These are phyloP conservation scores for Paspalum vaginatum DNA, from an alignment of 176 grass and related monocot species.

Conservation along the genomic window DNA sequence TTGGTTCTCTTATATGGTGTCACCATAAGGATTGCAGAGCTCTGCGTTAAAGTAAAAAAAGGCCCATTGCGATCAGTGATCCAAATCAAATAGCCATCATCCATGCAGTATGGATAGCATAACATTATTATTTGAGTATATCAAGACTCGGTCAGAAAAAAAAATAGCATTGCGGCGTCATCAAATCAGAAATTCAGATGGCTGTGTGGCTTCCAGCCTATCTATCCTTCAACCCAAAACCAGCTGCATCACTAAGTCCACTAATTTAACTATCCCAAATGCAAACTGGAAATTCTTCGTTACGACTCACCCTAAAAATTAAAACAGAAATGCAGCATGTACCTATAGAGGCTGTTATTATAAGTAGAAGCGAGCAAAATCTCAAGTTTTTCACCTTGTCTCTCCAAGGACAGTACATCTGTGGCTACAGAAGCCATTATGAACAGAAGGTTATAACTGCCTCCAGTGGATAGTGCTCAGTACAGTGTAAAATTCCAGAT, in stretches of 20 bases:
- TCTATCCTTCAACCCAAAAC: not conserved
- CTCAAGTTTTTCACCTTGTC: no score
- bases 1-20: not conserved
- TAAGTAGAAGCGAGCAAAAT: no score
- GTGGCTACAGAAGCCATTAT: not conserved
- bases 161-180: not conserved
- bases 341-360: no score
- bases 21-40: not conserved
- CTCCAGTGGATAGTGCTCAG: not conserved
- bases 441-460: not conserved
- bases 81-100: not conserved
- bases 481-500: not conserved
- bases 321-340: no score
- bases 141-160: not conserved
- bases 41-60: not conserved
- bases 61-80: not conserved
- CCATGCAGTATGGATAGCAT: not conserved
- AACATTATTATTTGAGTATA: not conserved
- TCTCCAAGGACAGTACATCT: no score
- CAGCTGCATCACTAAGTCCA: not conserved
- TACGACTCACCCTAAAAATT: not conserved
- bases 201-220: not conserved
- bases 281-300: not conserved
- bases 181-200: not conserved
- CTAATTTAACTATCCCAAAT: not conserved